phyloP scores from a whole-genome alignment of 1,139 yeast genomes.

The Suzukiozyma palmioleophila region DNA sequence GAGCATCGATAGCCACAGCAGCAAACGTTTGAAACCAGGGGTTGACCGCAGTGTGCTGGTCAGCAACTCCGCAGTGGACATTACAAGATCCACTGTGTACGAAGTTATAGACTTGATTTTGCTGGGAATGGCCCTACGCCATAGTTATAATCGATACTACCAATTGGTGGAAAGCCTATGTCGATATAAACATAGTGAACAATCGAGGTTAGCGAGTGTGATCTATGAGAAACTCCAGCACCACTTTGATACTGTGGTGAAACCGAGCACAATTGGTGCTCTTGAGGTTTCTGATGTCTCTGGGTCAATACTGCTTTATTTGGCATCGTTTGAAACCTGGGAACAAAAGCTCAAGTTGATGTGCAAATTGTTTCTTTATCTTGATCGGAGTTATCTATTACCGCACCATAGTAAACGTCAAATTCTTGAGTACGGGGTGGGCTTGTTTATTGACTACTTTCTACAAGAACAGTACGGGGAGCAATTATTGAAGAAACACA shows the following conservation, averaged over 20 bases:
- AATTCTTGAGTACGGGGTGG: slow-evolving; percentile 23
- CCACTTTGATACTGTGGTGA: slow-evolving; percentile 11
- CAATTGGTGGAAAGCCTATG: slow-evolving; percentile 32
- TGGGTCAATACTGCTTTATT: slow-evolving; percentile 11
- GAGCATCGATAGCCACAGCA: slow-evolving; percentile 5
- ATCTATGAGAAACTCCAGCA: slow-evolving; percentile 18
- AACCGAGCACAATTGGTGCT: slow-evolving; percentile 4
- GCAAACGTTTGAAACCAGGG: slow-evolving; percentile 12
- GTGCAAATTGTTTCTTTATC: slow-evolving; percentile 29
- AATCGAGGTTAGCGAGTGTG: slow-evolving; percentile 21
- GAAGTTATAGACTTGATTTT: slow-evolving; percentile 20
- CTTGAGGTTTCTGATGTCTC: slow-evolving; percentile 3
- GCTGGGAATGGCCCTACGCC: slow-evolving; percentile 12
- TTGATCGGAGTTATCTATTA: slow-evolving; percentile 32
- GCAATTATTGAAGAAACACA: slow-evolving; percentile 8
- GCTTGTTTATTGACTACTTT: slow-evolving; percentile 16
- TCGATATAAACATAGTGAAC: slow-evolving; percentile 29
- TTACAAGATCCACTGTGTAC: slow-evolving; percentile 10
- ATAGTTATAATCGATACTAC: slow-evolving; percentile 26
- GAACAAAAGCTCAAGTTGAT: slow-evolving; percentile 19
- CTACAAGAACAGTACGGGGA: slow-evolving; percentile 12
- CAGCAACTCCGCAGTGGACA: slow-evolving; percentile 3
- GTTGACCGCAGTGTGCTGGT: not conserved
- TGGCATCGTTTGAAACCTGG: slow-evolving; percentile 22
- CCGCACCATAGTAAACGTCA: slow-evolving; percentile 26